A percentile compares a stretch with the other conserved stretches of the same genome.
Conservation (phyloP, 2,329 filamentous ascomycete genomes). For the Metarhizium guizhouense region DNA sequence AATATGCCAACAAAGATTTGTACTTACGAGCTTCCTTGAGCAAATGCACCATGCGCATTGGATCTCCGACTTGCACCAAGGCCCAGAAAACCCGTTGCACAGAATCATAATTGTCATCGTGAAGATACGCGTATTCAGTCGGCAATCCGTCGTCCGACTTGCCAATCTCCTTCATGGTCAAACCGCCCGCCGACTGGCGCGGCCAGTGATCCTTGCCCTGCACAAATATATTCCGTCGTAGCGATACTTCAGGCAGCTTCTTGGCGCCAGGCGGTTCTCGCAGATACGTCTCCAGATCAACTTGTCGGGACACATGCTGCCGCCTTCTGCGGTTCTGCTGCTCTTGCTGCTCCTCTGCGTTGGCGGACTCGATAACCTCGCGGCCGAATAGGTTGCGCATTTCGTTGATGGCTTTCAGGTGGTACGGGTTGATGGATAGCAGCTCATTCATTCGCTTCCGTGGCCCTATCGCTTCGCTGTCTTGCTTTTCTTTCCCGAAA, state of each 20-base stretch:
- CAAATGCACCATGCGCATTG: slow-evolving; percentile 70
- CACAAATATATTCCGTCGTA: slow-evolving; percentile 74
- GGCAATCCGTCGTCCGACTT: slow-evolving; percentile 42
- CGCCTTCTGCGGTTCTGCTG: slow-evolving; percentile 25
- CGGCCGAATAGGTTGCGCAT: slow-evolving; percentile 60
- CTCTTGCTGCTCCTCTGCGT: slow-evolving; percentile 39
- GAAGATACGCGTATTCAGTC: slow-evolving; percentile 65
- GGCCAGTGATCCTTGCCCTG: slow-evolving; percentile 87
- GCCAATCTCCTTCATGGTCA: slow-evolving; percentile 63
- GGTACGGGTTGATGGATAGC: slow-evolving; percentile 49
- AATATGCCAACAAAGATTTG: not conserved
- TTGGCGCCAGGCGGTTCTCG: slow-evolving; percentile 45
- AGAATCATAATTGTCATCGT: slow-evolving; percentile 64
- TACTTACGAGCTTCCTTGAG: slow-evolving; percentile 37
- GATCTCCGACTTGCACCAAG: slow-evolving; percentile 76
- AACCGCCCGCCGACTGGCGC: slow-evolving; percentile 64
- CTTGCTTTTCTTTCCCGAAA: slow-evolving; percentile 6
- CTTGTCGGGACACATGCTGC: slow-evolving; percentile 32
- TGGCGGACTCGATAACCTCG: slow-evolving; percentile 46
- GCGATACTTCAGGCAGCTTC: slow-evolving; percentile 60
- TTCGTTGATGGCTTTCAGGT: slow-evolving; percentile 81
- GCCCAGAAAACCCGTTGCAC: slow-evolving; percentile 69
- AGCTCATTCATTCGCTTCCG: slow-evolving; percentile 27
- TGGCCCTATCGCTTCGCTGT: slow-evolving; percentile 4
- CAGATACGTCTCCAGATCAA: slow-evolving; percentile 49